Evolutionary conservation across 164 flowering plant genomes (phyloP).

Genomic region (Nelumbo lutea): DNA sequence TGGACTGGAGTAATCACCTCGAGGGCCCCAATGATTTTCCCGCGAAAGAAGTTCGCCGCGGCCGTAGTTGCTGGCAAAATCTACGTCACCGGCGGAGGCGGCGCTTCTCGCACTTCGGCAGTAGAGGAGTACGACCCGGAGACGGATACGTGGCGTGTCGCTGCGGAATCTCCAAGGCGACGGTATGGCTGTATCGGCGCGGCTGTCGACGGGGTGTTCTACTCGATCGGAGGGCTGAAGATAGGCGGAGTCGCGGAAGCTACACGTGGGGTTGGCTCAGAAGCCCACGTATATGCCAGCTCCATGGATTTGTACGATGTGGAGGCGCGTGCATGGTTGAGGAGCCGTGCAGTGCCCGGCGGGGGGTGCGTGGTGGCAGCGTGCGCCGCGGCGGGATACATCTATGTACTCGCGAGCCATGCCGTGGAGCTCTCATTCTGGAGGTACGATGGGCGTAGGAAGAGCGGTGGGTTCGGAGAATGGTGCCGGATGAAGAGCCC

Average conservation of each 20-base stretch:
- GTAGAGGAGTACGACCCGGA: conserved; percentile 84
- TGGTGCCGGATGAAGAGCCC: conserved; percentile 69
- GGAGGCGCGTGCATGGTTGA: conserved; percentile 57
- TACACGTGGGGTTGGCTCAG: conserved; percentile 32
- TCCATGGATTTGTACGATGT: conserved; percentile 88
- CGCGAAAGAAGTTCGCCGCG: conserved; percentile 71
- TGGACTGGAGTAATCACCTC: conserved; percentile 43
- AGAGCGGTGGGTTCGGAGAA: conserved; percentile 49
- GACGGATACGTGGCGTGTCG: conserved; percentile 56
- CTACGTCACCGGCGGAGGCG: conserved; percentile 88
- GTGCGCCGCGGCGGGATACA: conserved; percentile 49
- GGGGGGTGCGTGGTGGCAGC: conserved; percentile 96
- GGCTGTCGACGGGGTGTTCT: conserved; percentile 67
- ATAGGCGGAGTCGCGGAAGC: conserved; percentile 30
- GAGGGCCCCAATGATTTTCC: conserved; percentile 41
- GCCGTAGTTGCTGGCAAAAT: conserved; percentile 51
- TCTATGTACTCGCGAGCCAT: conserved; percentile 73
- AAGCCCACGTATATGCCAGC: conserved; percentile 59
- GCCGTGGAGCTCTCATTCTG: conserved; percentile 89
- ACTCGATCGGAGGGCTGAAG: conserved; percentile 77
- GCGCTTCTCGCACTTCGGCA: conserved; percentile 38
- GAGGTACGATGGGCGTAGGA: conserved; percentile 59
- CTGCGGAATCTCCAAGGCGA: conserved; percentile 49
- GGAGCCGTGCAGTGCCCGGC: conserved; percentile 71
- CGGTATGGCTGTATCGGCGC: conserved; percentile 87